Evolutionary conservation across 2,329 filamentous ascomycete genomes (phyloP).

Genomic region (Cercospora canescens): DNA sequence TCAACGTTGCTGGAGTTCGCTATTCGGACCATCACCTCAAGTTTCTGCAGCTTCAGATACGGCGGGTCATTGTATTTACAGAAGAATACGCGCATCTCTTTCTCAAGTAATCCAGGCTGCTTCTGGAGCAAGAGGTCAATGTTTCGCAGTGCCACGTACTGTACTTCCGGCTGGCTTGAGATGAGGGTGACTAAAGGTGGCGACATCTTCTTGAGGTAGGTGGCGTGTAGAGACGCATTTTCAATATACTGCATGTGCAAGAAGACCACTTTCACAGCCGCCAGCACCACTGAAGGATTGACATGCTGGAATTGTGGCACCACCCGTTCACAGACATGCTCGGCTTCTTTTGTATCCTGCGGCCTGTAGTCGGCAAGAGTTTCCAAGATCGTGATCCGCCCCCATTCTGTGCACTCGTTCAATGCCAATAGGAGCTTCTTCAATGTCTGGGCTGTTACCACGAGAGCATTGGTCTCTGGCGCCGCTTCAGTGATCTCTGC

Average conservation of each 20-base stretch:
- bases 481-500: constrained; percentile 88
- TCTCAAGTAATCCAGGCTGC: constrained; percentile 93
- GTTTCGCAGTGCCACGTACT: constrained; percentile 94
- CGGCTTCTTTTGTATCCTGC: constrained; percentile 87
- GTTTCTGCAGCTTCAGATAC: constrained; percentile 95
- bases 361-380: constrained; percentile 87
- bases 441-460: constrained; percentile 77
- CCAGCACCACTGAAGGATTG: constrained; percentile 92
- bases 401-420: constrained; percentile 99
- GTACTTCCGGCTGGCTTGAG: constrained; percentile 92
- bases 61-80: constrained; percentile 99
- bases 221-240: constrained; percentile 73
- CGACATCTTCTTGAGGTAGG: constrained; percentile 98
- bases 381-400: constrained; percentile 86
- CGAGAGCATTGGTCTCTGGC: constrained; percentile 83
- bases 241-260: constrained; percentile 83
- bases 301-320: constrained; percentile 97
- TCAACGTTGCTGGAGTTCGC: constrained; percentile 96
- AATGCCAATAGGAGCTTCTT: constrained; percentile 96
- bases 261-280: constrained; percentile 98
- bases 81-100: constrained; percentile 97
- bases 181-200: constrained; percentile 93
- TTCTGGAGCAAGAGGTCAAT: constrained; percentile 95
- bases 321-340: constrained; percentile 96
- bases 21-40: constrained; percentile 99